Evolutionary conservation across 192 early-diverging fungal species (phyloP).

Genomic region (Cladochytrium replicatum): DNA sequence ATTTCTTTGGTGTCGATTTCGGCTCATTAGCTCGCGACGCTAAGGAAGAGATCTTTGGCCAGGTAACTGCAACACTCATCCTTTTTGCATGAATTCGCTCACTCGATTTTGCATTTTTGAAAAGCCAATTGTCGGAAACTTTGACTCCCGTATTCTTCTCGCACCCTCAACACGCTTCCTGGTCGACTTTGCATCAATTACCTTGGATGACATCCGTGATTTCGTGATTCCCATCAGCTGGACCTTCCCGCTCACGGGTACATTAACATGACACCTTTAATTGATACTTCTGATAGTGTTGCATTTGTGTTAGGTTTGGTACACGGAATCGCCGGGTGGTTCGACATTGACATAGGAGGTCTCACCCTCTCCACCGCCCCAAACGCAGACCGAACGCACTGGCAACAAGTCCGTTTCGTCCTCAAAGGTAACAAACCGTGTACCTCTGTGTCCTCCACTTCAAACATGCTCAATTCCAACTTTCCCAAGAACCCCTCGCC

Average conservation of each 20-base stretch:
- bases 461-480: too few species aligned
- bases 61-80: slow-evolving; percentile 39
- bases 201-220: slow-evolving; percentile 65
- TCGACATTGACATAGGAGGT: slow-evolving; percentile 75
- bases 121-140: slow-evolving; percentile 13
- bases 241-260: slow-evolving; percentile 75
- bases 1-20: slow-evolving; percentile 92
- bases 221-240: slow-evolving; percentile 79
- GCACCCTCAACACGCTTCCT: slow-evolving; percentile 22
- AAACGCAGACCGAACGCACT: slow-evolving; percentile 81
- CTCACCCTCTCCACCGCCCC: slow-evolving; percentile 83
- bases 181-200: slow-evolving; percentile 82
- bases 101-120: too few species aligned
- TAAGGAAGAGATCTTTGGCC: slow-evolving; percentile 81
- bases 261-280: slow-evolving; percentile 11
- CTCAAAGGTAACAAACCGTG: slow-evolving; percentile 42
- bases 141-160: slow-evolving; percentile 11
- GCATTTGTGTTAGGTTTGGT: slow-evolving; percentile 39
- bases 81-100: too few species aligned
- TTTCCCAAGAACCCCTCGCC: slow-evolving; percentile 69
- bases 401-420: slow-evolving; percentile 94
- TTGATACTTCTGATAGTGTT: background rate
- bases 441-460: background rate
- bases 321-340: slow-evolving; percentile 96
- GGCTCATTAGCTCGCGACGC: slow-evolving; percentile 72